Conservation (phyloP, 2,329 filamentous ascomycete genomes). For the Diplodia intermedia region DNA sequence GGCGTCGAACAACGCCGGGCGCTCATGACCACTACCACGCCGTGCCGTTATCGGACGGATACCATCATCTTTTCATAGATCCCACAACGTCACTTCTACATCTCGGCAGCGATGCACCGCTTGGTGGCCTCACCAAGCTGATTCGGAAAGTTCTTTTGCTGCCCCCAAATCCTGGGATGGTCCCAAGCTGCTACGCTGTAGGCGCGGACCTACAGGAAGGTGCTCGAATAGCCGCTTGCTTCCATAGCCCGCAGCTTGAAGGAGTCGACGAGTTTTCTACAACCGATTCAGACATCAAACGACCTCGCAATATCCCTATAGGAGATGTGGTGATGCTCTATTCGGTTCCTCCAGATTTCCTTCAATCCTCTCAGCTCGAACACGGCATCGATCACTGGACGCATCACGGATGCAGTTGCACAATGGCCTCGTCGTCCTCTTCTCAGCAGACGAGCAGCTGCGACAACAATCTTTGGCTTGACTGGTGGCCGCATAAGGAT, state of each 20-base stretch:
- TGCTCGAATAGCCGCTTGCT: slow-evolving; percentile 61
- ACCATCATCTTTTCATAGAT: slow-evolving; percentile 70
- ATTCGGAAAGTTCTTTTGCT: slow-evolving; percentile 65
- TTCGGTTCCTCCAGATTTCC: slow-evolving; percentile 60
- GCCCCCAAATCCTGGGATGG: slow-evolving; percentile 43
- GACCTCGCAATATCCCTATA: slow-evolving; percentile 33
- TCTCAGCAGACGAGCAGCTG: not conserved
- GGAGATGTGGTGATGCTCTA: slow-evolving; percentile 15
- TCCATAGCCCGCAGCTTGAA: not conserved
- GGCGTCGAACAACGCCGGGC: slow-evolving; percentile 3
- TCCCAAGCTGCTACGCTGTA: slow-evolving; percentile 62
- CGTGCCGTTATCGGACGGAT: slow-evolving; percentile 69
- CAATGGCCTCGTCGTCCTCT: not conserved
- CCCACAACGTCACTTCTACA: slow-evolving; percentile 63
- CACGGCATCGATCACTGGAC: slow-evolving; percentile 36
- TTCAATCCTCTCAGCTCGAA: slow-evolving; percentile 42
- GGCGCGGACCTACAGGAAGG: slow-evolving; percentile 65
- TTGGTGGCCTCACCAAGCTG: slow-evolving; percentile 63
- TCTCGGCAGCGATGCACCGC: slow-evolving; percentile 67
- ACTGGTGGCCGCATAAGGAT: slow-evolving; percentile 13
- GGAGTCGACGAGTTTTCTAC: slow-evolving; percentile 40
- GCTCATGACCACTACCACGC: slow-evolving; percentile 65
- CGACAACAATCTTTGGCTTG: slow-evolving; percentile 33
- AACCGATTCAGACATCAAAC: slow-evolving; percentile 45
- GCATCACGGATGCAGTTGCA: slow-evolving; percentile 5